phyloP scores from a whole-genome alignment of 176 grass and related monocot genomes.

The Areca catechu region DNA sequence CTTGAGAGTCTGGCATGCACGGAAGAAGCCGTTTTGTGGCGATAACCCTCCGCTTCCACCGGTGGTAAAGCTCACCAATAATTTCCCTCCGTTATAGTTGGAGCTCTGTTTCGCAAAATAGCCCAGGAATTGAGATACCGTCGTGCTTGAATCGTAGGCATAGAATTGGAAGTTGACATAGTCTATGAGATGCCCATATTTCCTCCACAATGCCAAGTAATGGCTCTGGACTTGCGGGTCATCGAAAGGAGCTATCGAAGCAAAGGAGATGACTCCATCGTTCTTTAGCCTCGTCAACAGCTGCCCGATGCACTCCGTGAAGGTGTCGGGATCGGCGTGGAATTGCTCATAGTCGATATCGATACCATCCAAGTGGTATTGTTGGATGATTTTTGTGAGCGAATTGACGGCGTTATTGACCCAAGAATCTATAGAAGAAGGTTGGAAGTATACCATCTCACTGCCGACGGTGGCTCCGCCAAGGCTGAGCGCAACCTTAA shows the following conservation, averaged over 20 bases:
- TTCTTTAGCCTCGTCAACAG: constrained; percentile 7
- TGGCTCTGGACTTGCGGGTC: constrained; percentile 26
- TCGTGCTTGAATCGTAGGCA: constrained; percentile 28
- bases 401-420: constrained; percentile 1
- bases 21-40: constrained; percentile 1
- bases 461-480: constrained; percentile 6
- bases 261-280: constrained; percentile 3
- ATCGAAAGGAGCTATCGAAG: constrained; percentile 6
- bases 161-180: constrained; percentile 16
- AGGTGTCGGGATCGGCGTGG: background rate
- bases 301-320: constrained; percentile 7
- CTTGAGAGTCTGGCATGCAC: background rate
- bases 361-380: constrained; percentile 4
- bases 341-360: constrained; percentile 19
- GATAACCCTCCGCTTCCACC: background rate
- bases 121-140: constrained; percentile 17
- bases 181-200: constrained; percentile 29
- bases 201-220: constrained; percentile 24
- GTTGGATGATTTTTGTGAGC: constrained; percentile 4
- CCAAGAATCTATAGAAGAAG: constrained; percentile 9
- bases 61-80: background rate
- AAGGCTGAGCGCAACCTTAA: constrained; percentile 5
- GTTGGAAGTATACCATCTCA: background rate
- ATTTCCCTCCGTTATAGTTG: background rate
- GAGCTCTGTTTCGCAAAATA: no score